Base-by-base conservation (phyloP, 2,329 filamentous ascomycete species). In the Epichloe elymi region DNA sequence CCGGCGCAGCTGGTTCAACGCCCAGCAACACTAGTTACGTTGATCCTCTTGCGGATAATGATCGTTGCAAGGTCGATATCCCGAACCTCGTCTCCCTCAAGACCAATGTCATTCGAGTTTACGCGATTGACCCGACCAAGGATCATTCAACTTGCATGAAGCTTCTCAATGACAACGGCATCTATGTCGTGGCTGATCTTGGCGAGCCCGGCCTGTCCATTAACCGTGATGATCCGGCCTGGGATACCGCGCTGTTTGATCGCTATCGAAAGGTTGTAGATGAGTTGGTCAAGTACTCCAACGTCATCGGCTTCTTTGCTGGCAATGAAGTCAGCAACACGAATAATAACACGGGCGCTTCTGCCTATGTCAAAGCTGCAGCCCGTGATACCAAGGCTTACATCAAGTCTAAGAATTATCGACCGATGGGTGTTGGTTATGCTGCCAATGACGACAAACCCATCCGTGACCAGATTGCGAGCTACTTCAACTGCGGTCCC, bases 301-400 rank as follows among this genome's bases (percentile, higher is more conserved):
- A 98, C 73, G 83, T 88, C 49, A 82, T 98, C 57, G 93, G 93
- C 61, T 98, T 97, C 84, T 97, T 98, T 68, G 91, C 91, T 59
- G 93, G 93, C 67, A 98, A 98, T 72, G 93, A 98, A 73, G 93
- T 98, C 56, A 85, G 89, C 61, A 95, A 96, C 75, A 79, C 83
- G 62, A 75, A 76, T 59, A 90, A 83, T 77, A 96, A 95, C 79
- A 97, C 91, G 48, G 73, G 79, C 54, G 88, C 91, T 48, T 93
- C 88, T 55, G 89, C 91, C 59, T 98, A 86, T 68, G 93, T 98
- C 72, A 98, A 97, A 80, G 93, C 91, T 54, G 90, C 93, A 56
- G 89, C 96, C 57, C 90, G 93, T 65, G 93, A 98, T 69, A 89
- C 82, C 73, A 98, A 98, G 82, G 75, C 80, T 54, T 93, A 97